Conservation (phyloP, 495 filamentous ascomycete species). For the Hamigera avellanea region DNA sequence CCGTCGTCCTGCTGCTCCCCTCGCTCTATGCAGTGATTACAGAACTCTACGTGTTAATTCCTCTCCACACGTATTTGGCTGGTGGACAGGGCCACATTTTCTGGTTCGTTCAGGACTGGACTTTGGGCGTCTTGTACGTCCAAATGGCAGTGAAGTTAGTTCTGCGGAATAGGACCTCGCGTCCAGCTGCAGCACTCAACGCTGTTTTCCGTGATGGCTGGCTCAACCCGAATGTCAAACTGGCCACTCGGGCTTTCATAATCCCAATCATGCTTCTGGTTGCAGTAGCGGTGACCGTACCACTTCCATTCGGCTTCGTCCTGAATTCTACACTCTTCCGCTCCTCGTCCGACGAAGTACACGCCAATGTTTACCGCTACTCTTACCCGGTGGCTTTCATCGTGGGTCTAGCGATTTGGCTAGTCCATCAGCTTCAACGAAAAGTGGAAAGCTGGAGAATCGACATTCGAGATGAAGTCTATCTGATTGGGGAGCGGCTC, state of each 20-base stretch:
- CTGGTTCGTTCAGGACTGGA: conserved; percentile 88
- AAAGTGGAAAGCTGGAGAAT: conserved; percentile 65
- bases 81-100: conserved; percentile 53
- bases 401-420: conserved; percentile 30
- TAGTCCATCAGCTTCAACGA: conserved; percentile 31
- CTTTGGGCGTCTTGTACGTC: conserved; percentile 81
- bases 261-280: conserved; percentile 56
- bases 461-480: conserved; percentile 85
- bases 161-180: conserved; percentile 49
- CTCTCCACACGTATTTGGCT: conserved; percentile 70
- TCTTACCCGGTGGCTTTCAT: conserved; percentile 52
- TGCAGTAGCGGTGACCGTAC: conserved; percentile 43
- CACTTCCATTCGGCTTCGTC: conserved; percentile 38
- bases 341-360: conserved; percentile 28
- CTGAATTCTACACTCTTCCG: conserved; percentile 31
- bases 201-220: conserved; percentile 70
- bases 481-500: conserved; percentile 84
- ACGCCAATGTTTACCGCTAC: conserved; percentile 55
- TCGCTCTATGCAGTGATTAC: conserved; percentile 70
- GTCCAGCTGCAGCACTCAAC: conserved; percentile 59
- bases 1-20: conserved; percentile 66
- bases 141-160: conserved; percentile 70
- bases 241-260: conserved; percentile 76
- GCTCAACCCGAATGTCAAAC: conserved; percentile 61
- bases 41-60: conserved; percentile 83